Conservation (phyloP, 352 stramenopile species). For the Pythium guiyangense region DNA sequence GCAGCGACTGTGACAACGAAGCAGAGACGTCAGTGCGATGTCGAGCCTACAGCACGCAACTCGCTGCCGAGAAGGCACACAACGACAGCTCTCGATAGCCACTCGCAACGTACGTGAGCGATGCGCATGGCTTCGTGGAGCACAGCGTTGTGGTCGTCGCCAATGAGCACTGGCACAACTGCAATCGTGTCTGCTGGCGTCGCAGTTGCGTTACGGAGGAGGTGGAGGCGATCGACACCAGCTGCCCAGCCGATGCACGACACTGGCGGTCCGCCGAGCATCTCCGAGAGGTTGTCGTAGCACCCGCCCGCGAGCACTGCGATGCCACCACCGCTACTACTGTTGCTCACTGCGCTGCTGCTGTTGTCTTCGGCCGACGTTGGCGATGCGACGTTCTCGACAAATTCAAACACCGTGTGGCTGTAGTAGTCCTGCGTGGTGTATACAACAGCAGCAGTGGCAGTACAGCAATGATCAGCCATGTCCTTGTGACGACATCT, state of each 20-base stretch:
- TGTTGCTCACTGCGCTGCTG: constrained; percentile 5
- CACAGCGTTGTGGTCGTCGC: constrained; percentile 35
- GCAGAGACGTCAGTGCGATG: not conserved
- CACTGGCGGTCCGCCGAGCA: constrained; percentile 50
- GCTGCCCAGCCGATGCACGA: constrained; percentile 83
- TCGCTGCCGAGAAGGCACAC: not conserved
- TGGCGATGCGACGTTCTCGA: constrained; percentile 34
- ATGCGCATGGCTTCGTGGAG: constrained; percentile 63
- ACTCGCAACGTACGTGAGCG: constrained; percentile 29
- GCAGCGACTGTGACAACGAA: constrained; percentile 31
- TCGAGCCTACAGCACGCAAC: too few relatives aligned
- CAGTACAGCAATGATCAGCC: too few relatives aligned
- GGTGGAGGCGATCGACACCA: constrained; percentile 70
- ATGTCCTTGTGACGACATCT: too few relatives aligned
- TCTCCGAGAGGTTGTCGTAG: constrained; percentile 72
- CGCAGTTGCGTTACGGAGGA: constrained; percentile 38
- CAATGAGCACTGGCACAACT: constrained; percentile 60
- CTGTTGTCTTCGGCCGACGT: constrained; percentile 7
- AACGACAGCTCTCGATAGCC: not conserved
- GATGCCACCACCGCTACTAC: constrained; percentile 34
- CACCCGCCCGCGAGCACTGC: constrained; percentile 81
- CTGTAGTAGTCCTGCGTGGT: constrained; percentile 82
- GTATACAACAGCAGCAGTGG: not conserved
- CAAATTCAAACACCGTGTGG: constrained; percentile 87
- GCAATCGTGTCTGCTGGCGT: constrained; percentile 34